Conservation (phyloP, 306 rosid genomes). For the Prunus mume region DNA sequence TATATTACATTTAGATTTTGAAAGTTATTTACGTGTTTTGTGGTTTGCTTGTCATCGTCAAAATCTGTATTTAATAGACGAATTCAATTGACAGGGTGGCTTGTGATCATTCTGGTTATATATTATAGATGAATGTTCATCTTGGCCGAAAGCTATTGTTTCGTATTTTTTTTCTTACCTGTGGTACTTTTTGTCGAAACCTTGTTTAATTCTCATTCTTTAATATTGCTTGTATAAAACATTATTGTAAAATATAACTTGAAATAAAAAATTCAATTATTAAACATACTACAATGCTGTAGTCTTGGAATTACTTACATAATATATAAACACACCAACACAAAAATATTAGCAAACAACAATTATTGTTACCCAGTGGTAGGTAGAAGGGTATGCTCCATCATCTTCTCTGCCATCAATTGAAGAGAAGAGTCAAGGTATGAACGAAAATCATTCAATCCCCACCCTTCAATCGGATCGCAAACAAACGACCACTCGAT, state of each 20-base stretch:
- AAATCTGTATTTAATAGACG: background rate
- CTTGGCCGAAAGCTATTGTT: background rate
- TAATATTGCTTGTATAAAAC: too few species aligned
- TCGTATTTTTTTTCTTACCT: background rate
- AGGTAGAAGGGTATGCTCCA: slow-evolving; percentile 22
- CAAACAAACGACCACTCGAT: slow-evolving; percentile 53
- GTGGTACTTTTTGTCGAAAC: too few species aligned
- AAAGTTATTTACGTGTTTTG: background rate
- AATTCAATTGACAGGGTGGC: background rate
- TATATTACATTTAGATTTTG: background rate
- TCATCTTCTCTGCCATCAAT: slow-evolving; percentile 33
- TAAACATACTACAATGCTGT: too few species aligned
- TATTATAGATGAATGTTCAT: background rate
- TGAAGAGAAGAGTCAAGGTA: slow-evolving; percentile 20
- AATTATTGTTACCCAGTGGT: background rate
- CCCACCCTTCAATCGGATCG: slow-evolving; percentile 53
- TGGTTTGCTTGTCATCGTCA: background rate
- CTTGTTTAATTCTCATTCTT: too few species aligned
- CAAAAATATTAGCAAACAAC: background rate
- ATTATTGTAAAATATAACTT: too few species aligned
- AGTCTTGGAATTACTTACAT: background rate
- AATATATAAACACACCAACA: background rate
- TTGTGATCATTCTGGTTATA: background rate
- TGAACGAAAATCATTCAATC: slow-evolving; percentile 28
- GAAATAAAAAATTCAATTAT: too few species aligned